Conservation (phyloP, 768 basidiomycete species). For the Suillus lakei region DNA sequence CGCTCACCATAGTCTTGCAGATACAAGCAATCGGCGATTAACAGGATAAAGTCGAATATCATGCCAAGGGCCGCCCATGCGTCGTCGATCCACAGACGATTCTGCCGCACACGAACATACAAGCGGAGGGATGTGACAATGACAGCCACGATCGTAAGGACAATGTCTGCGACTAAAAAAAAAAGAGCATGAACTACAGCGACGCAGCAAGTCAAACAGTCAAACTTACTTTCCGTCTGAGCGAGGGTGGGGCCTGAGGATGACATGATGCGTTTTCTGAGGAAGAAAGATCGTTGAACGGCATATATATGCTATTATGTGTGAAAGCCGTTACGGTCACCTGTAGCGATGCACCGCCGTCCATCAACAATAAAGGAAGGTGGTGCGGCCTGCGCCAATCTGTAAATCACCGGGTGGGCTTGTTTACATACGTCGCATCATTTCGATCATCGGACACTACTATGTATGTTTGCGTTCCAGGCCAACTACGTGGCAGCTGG, state of each 20-base stretch:
- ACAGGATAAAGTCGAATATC: neutral
- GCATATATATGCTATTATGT: too few species aligned
- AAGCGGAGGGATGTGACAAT: neutral
- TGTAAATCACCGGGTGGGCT: neutral
- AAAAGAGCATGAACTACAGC: neutral
- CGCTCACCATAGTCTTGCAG: neutral
- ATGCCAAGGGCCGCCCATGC: neutral
- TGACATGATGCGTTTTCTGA: neutral
- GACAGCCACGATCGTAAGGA: neutral
- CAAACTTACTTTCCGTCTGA: neutral
- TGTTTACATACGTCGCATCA: neutral
- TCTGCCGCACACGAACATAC: neutral
- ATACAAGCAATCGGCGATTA: neutral
- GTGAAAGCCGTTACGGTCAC: neutral
- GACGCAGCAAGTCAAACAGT: neutral
- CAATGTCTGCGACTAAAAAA: neutral
- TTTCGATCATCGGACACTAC: neutral
- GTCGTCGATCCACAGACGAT: neutral
- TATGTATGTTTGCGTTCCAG: neutral
- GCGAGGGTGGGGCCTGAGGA: neutral
- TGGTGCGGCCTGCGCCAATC: too few species aligned
- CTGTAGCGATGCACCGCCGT: neutral
- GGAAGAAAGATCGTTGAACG: too few species aligned
- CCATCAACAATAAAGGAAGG: neutral
- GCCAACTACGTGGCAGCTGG: neutral